Percentiles rank a stretch among this genome's conserved stretches.
Evolutionary conservation across 2,329 filamentous ascomycete genomes (phyloP).

Genomic region (Hypoxylon sp.): DNA sequence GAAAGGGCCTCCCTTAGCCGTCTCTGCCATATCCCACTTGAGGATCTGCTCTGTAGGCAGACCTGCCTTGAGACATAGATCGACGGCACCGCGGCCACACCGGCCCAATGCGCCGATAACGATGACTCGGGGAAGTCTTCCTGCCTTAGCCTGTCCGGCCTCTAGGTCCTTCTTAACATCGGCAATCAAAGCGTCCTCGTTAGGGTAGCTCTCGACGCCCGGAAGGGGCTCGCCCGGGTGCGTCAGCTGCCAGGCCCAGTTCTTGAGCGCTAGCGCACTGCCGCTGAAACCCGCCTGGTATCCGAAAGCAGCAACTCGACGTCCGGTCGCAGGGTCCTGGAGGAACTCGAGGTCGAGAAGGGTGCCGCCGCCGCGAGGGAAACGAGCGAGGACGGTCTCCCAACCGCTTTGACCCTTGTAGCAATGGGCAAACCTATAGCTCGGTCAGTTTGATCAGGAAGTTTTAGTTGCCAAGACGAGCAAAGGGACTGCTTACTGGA

Average conservation of each 20-base stretch:
- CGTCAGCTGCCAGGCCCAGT: conserved; percentile 86
- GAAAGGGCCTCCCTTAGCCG: conserved; percentile 81
- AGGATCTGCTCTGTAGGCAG: conserved; percentile 77
- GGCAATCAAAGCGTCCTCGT: conserved; percentile 79
- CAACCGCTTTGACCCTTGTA: conserved; percentile 83
- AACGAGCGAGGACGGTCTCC: conserved; percentile 84
- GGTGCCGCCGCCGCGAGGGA: conserved; percentile 80
- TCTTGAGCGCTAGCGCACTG: conserved; percentile 80
- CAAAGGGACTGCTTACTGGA: conserved; percentile 60
- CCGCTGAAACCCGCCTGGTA: conserved; percentile 84
- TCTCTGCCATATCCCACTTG: conserved; percentile 84
- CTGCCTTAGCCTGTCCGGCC: conserved; percentile 74
- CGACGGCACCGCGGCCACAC: conserved; percentile 87
- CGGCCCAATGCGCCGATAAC: conserved; percentile 89
- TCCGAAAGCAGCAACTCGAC: conserved; percentile 80
- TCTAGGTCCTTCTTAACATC: conserved; percentile 81
- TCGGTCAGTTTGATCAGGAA: not conserved
- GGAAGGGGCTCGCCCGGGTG: conserved; percentile 76
- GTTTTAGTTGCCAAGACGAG: not conserved
- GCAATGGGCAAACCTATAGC: conserved; percentile 73
- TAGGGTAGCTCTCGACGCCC: conserved; percentile 77
- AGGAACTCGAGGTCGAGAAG: conserved; percentile 92
- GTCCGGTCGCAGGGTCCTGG: conserved; percentile 74
- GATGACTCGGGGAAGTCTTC: conserved; percentile 79
- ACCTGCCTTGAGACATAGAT: conserved; percentile 82